These are phyloP conservation scores for Fusarium redolens DNA, from an alignment of 2,329 filamentous ascomycete species.

Conservation along the genomic window DNA sequence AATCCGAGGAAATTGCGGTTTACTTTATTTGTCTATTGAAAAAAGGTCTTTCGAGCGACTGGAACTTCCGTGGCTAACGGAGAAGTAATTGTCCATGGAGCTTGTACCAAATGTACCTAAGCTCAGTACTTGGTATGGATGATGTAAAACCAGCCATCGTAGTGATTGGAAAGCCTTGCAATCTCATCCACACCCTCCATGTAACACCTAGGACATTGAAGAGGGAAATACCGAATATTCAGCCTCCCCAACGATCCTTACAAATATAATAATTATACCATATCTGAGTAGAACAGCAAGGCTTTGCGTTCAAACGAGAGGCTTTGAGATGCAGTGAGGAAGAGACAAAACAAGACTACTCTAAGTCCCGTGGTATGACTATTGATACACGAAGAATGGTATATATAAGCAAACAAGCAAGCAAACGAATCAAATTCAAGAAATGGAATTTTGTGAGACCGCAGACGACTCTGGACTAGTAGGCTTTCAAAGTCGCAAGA, in stretches of 20 bases:
- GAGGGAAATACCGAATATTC: constrained; percentile 12
- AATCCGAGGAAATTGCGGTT: neutral
- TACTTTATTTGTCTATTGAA: constrained; percentile 22
- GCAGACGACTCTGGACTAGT: neutral
- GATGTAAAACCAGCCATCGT: neutral
- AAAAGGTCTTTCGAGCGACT: constrained; percentile 2
- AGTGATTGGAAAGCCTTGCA: neutral
- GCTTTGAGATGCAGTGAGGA: neutral
- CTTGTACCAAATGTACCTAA: constrained; percentile 12
- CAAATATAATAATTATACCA: constrained; percentile 32
- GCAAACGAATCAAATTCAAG: neutral
- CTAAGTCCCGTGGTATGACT: constrained; percentile 23
- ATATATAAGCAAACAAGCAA: constrained; percentile 23
- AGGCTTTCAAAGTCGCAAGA: neutral
- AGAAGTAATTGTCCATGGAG: neutral
- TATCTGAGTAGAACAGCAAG: constrained; percentile 6
- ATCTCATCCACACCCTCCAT: neutral
- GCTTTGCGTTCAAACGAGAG: constrained; percentile 18
- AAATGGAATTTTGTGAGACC: neutral
- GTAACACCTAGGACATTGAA: constrained; percentile 9
- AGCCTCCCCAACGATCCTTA: constrained; percentile 11
- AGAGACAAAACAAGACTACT: constrained; percentile 18
- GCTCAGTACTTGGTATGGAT: neutral
- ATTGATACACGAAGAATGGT: constrained; percentile 42
- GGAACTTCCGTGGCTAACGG: neutral